phyloP scores from a whole-genome alignment of 1,284 basidiomycete species.

The Boletus mariae region DNA sequence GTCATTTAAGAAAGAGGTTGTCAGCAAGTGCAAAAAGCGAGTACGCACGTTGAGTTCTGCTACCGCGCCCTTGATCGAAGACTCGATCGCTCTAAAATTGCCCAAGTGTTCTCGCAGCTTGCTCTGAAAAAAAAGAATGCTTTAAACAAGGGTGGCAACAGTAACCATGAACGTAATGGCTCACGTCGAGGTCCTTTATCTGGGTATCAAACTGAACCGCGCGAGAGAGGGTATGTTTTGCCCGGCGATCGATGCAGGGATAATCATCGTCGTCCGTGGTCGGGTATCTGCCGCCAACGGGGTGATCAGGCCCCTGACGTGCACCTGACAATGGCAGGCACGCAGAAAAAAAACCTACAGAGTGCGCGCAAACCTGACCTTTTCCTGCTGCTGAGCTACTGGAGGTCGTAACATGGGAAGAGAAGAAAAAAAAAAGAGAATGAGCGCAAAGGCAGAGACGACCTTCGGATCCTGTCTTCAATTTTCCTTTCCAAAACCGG shows the following conservation, averaged over 20 bases:
- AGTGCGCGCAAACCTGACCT: neutral
- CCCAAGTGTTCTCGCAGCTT: slow-evolving; percentile 63
- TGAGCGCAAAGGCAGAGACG: neutral
- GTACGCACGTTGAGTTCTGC: slow-evolving; percentile 51
- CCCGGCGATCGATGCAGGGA: slow-evolving; percentile 38
- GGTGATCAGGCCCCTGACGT: slow-evolving; percentile 5
- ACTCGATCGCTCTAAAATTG: slow-evolving; percentile 68
- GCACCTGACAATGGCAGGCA: neutral
- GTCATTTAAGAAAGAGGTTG: neutral
- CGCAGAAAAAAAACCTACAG: slow-evolving; percentile 14
- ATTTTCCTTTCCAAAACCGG: neutral
- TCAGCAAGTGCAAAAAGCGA: neutral
- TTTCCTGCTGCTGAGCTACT: slow-evolving; percentile 2
- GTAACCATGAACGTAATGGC: slow-evolving; percentile 8
- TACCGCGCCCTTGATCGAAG: slow-evolving; percentile 58
- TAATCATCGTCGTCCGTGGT: slow-evolving; percentile 8
- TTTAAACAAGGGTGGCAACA: neutral
- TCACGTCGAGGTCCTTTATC: slow-evolving; percentile 69
- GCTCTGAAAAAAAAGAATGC: slow-evolving; percentile 36
- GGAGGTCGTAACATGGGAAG: slow-evolving; percentile 5
- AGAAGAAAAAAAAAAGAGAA: neutral
- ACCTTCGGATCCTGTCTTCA: neutral
- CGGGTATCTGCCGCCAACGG: slow-evolving; percentile 6
- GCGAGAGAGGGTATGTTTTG: slow-evolving; percentile 48
- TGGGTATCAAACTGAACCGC: slow-evolving; percentile 55